Percentiles rank a stretch among this genome's conserved stretches.
phyloP scores from a whole-genome alignment of 805 yeast species.

The Saturnispora sanitii region DNA sequence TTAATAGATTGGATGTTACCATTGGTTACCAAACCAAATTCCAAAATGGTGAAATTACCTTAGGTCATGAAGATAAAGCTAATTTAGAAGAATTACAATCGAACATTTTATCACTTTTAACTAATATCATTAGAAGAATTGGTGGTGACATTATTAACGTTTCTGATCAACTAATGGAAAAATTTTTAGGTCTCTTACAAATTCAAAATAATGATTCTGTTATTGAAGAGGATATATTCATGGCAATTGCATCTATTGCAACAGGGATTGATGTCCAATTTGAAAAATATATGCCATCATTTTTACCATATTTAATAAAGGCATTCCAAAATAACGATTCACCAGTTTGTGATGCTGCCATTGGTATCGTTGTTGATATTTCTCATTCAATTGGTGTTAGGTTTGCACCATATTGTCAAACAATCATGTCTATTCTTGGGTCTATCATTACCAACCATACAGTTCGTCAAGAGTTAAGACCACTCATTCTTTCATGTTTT shows the following conservation, averaged over 20 bases:
- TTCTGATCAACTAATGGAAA: slow-evolving; percentile 76
- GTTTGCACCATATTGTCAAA: slow-evolving; percentile 65
- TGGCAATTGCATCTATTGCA: slow-evolving; percentile 85
- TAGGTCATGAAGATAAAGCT: slow-evolving; percentile 57
- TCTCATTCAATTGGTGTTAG: slow-evolving; percentile 75
- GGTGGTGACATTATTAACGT: slow-evolving; percentile 55
- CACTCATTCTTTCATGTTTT: slow-evolving; percentile 81
- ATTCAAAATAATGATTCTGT: slow-evolving; percentile 54
- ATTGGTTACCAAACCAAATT: slow-evolving; percentile 46
- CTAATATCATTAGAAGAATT: slow-evolving; percentile 76
- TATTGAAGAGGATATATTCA: slow-evolving; percentile 84
- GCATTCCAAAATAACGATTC: slow-evolving; percentile 79
- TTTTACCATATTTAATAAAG: slow-evolving; percentile 70
- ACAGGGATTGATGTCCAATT: slow-evolving; percentile 66
- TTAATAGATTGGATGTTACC: slow-evolving; percentile 64
- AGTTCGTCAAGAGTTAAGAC: slow-evolving; percentile 74
- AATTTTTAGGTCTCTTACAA: slow-evolving; percentile 64
- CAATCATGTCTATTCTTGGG: slow-evolving; percentile 78
- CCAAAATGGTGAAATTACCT: slow-evolving; percentile 12
- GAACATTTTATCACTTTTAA: slow-evolving; percentile 65
- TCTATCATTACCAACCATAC: slow-evolving; percentile 54
- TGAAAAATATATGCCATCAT: slow-evolving; percentile 65
- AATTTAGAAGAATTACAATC: slow-evolving; percentile 84
- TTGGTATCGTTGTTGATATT: slow-evolving; percentile 91
- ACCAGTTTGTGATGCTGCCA: slow-evolving; percentile 79